Evolutionary conservation across 2,329 filamentous ascomycete species (phyloP), one percentile per base, ranked within the genome.

Genomic region (Aspergillus vadensis): DNA sequence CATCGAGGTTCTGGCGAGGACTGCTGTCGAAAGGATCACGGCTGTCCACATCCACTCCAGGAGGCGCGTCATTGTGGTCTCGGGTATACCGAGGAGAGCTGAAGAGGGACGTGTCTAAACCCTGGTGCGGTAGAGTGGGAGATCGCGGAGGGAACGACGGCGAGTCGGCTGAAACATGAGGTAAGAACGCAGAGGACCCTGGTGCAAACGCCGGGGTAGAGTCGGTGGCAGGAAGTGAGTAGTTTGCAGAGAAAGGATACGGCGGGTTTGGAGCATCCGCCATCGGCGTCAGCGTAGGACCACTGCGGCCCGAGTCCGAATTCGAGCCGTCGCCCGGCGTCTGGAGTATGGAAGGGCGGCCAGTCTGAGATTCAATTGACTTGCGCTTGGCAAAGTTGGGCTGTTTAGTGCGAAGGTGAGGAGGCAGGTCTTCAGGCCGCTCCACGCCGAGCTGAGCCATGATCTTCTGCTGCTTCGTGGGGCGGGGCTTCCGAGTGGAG

Each of bases 381-480:
- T 93, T 93, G 25, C 91, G 87, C 64, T 91, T 90, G 51, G 75
- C 75, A 5, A 88, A 77, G 63, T 85, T 87, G 63, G 90, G 88
- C 0, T 88, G 88, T 73, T 96, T 96, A 4, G 91, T 87, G 65
- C 91, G 88, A 63, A 93, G 85, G 66, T 91, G 87, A 63, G 92
- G 88, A 0, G 95, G 95, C 4, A 99, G 83, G 67, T 97, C 91
- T 57, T 98, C 94, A 0, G 92, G 91, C 67, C 96, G 92, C 3
- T 93, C 89, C 12, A 98, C 91, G 2, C 92, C 93, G 63, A 95
- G 87, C 69, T 95, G 90, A 1, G 88, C 88, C 82, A 99, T 89
- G 70, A 98, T 86, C 80, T 97, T 98, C 76, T 98, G 94, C 66
- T 97, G 86, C 78, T 99, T 99, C 0, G 95, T 99, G 8, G 95